Conservation (phyloP, 2,329 filamentous ascomycete species). For the Pseudogymnoascus sp. region DNA sequence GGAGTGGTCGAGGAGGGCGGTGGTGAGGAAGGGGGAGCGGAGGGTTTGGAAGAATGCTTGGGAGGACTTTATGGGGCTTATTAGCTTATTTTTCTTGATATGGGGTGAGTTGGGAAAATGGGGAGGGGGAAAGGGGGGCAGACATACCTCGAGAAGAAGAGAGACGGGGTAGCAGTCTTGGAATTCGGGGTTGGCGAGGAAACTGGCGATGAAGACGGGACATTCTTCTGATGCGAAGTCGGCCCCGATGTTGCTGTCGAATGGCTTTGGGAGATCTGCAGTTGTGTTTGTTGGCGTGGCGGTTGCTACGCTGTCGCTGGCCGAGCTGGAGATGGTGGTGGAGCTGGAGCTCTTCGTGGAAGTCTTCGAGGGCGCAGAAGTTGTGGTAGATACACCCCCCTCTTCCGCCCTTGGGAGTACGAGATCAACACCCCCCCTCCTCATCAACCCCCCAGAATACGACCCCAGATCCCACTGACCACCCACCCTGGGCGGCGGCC, state of each 20-base stretch:
- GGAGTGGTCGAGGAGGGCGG: slow-evolving; percentile 67
- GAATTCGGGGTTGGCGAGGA: slow-evolving; percentile 24
- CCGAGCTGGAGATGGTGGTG: neutral
- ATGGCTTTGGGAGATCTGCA: slow-evolving; percentile 50
- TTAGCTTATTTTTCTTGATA: neutral
- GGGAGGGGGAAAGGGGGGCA: no score
- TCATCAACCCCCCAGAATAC: neutral
- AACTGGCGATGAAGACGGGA: slow-evolving; percentile 22
- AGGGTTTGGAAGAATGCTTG: slow-evolving; percentile 73
- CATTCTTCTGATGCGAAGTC: slow-evolving; percentile 46
- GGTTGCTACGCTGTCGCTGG: slow-evolving; percentile 15
- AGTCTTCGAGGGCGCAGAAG: neutral
- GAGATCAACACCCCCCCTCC: neutral
- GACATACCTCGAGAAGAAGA: slow-evolving; percentile 64
- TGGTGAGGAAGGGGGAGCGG: slow-evolving; percentile 61
- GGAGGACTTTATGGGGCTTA: slow-evolving; percentile 53
- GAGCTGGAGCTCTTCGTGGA: slow-evolving; percentile 22
- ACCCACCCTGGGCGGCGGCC: neutral
- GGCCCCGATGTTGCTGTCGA: slow-evolving; percentile 54
- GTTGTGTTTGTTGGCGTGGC: slow-evolving; percentile 19
- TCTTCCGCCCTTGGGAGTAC: neutral
- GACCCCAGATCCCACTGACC: neutral
- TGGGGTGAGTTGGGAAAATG: neutral
- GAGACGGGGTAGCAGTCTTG: slow-evolving; percentile 70
- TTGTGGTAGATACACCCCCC: neutral